Conservation (phyloP, 2,329 filamentous ascomycete species). For the Elsinoe batatas region DNA sequence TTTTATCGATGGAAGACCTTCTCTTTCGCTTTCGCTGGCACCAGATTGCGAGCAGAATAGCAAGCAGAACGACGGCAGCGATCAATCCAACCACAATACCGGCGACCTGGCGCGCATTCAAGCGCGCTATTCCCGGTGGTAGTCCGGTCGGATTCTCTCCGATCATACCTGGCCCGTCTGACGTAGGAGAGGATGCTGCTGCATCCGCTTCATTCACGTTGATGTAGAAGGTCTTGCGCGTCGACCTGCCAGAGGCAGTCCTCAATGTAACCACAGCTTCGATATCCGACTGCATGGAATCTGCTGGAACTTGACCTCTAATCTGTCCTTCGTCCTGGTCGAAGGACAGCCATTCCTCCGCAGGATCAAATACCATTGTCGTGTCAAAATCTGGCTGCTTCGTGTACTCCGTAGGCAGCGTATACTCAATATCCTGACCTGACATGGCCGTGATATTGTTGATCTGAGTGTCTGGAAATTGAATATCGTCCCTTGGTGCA, state of each 20-base stretch:
- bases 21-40: constrained; percentile 20
- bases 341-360: constrained; percentile 42
- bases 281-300: constrained; percentile 30
- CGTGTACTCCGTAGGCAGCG: constrained; percentile 37
- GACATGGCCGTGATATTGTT: constrained; percentile 39
- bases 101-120: constrained; percentile 20
- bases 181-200: not conserved
- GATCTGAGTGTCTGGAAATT: constrained; percentile 23
- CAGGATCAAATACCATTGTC: constrained; percentile 34
- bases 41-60: constrained; percentile 21
- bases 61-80: constrained; percentile 19
- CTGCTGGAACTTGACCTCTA: constrained; percentile 39
- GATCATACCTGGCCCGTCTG: not conserved
- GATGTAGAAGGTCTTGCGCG: constrained; percentile 31
- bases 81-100: constrained; percentile 27
- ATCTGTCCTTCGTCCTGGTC: constrained; percentile 36
- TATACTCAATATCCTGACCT: constrained; percentile 41
- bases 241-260: constrained; percentile 15
- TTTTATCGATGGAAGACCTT: constrained; percentile 21
- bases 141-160: not conserved
- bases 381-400: constrained; percentile 32
- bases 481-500: not conserved
- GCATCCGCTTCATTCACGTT: constrained; percentile 20
- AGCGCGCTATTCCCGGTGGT: constrained; percentile 13
- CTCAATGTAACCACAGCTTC: constrained; percentile 36